phyloP scores from a whole-genome alignment of 2,329 filamentous ascomycete species.

The Beauveria scarabaeidicola region DNA sequence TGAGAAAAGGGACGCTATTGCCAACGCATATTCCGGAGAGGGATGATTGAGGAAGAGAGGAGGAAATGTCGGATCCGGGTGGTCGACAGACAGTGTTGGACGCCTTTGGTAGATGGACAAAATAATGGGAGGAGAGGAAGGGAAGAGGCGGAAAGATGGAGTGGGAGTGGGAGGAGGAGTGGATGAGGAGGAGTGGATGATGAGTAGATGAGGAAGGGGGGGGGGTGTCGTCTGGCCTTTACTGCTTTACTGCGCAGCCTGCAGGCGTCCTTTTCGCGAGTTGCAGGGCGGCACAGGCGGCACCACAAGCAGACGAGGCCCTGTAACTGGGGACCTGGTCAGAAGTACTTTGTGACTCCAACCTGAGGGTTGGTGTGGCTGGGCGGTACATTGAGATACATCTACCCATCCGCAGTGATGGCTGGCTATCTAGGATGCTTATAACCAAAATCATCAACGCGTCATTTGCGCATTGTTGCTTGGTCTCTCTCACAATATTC shows the following conservation, averaged over 20 bases:
- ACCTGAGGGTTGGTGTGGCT: neutral
- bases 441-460: no score
- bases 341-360: no score
- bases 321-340: neutral
- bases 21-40: slow-evolving; percentile 7
- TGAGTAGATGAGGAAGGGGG: slow-evolving; percentile 16
- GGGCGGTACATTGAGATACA: neutral
- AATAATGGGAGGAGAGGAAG: neutral
- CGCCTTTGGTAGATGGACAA: neutral
- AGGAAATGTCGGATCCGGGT: neutral
- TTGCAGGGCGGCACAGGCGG: neutral
- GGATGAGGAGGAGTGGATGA: slow-evolving; percentile 14
- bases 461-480: no score
- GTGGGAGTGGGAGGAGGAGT: slow-evolving; percentile 14
- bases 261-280: neutral
- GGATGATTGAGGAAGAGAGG: neutral
- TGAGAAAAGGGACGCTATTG: neutral
- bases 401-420: no score
- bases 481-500: no score
- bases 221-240: slow-evolving; percentile 6
- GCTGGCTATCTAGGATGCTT: no score
- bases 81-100: neutral
- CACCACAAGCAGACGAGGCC: neutral
- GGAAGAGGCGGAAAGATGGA: slow-evolving; percentile 13
- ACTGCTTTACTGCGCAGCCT: no score